Percentiles rank a stretch among this genome's conserved stretches.
Conservation (phyloP, 2,329 filamentous ascomycete species). For the Cladophialophora carrionii region DNA sequence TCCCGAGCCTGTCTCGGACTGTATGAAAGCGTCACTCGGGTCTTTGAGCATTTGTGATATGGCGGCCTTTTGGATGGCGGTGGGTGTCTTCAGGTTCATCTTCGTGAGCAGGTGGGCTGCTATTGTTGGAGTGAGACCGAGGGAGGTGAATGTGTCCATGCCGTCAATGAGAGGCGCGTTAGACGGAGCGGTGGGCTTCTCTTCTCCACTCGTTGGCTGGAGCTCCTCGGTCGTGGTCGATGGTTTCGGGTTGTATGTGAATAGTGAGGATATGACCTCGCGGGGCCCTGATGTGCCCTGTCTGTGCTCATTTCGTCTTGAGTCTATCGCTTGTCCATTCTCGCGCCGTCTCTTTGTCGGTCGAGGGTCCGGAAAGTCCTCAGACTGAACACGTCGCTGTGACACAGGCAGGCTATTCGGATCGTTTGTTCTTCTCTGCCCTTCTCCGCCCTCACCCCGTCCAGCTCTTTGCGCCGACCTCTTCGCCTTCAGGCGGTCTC, state of each 20-base stretch:
- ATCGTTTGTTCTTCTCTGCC: constrained; percentile 41
- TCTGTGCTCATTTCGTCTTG: constrained; percentile 19
- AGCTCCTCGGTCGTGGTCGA: constrained; percentile 45
- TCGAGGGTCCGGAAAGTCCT: constrained; percentile 41
- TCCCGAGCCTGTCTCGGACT: constrained; percentile 95
- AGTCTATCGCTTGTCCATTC: constrained; percentile 45
- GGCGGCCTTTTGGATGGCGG: constrained; percentile 89
- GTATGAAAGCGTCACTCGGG: constrained; percentile 89
- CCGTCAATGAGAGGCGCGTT: constrained; percentile 88
- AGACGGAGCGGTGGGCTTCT: constrained; percentile 70
- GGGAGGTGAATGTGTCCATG: constrained; percentile 79
- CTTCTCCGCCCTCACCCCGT: constrained; percentile 40
- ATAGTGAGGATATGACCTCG: constrained; percentile 85
- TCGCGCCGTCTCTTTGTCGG: constrained; percentile 49
- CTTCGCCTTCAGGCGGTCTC: constrained; percentile 80
- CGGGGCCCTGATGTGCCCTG: constrained; percentile 41
- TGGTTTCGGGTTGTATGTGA: constrained; percentile 84
- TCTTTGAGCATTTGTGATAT: constrained; percentile 78
- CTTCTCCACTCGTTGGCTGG: constrained; percentile 44
- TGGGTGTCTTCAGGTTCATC: constrained; percentile 85
- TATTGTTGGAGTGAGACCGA: constrained; percentile 79
- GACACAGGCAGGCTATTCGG: constrained; percentile 27
- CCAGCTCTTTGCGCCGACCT: constrained; percentile 60
- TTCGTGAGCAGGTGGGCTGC: constrained; percentile 83
- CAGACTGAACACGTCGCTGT: constrained; percentile 38